A percentile compares a stretch with the other conserved stretches of the same genome.
Evolutionary conservation across 75 land plant species (phyloP).

Genomic region (Cunninghamia lanceolata): DNA sequence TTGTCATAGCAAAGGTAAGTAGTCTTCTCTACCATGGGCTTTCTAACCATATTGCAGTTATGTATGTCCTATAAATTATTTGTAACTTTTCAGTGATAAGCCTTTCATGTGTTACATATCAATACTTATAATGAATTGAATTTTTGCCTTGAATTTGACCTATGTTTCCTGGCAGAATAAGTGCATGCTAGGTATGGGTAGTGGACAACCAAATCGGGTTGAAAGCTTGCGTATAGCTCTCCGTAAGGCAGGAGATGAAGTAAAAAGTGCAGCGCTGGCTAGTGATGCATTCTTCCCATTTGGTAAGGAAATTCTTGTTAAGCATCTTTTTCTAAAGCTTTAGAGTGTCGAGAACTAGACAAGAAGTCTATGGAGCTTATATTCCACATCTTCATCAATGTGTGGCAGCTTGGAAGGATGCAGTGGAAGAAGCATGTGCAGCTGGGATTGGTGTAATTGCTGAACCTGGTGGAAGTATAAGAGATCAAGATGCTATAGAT

Average conservation of each 20-base stretch:
- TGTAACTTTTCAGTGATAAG: not conserved
- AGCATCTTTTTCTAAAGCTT: not conserved
- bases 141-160: constrained; percentile 1
- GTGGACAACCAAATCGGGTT: constrained; percentile 93
- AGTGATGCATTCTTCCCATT: constrained; percentile 99
- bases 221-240: constrained; percentile 93
- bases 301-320: constrained; percentile 30
- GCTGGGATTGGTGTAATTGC: constrained; percentile 80
- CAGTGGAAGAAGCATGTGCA: constrained; percentile 97
- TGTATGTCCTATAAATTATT: not conserved
- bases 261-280: constrained; percentile 93
- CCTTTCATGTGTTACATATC: not conserved
- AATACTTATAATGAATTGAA: not conserved
- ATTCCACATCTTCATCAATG: constrained; percentile 1
- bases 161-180: constrained; percentile 56
- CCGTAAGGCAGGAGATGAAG: constrained; percentile 91
- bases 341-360: not conserved
- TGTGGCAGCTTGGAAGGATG: constrained; percentile 98
- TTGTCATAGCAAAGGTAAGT: constrained; percentile 93
- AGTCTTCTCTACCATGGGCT: not conserved
- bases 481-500: constrained; percentile 90
- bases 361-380: not conserved
- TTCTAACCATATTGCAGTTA: not conserved
- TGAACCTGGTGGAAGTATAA: constrained; percentile 97
- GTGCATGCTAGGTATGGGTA: constrained; percentile 98